These are phyloP conservation scores for Wickerhamiella allomyrinae DNA, from an alignment of 805 yeast species.

Conservation along the genomic window DNA sequence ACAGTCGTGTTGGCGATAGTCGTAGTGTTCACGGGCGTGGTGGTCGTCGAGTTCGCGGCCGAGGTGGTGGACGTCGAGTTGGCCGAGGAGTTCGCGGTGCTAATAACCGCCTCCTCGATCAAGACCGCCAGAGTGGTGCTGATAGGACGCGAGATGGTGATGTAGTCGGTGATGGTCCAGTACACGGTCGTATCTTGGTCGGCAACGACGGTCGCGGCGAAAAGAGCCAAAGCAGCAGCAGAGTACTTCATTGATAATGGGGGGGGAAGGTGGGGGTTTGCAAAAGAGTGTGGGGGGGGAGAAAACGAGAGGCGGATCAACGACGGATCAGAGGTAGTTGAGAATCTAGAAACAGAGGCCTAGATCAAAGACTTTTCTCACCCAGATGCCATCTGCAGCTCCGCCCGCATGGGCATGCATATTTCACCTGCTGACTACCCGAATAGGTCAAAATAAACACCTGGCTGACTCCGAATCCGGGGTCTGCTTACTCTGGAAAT, in stretches of 20 bases:
- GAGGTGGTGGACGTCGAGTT: neutral
- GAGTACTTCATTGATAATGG: conserved; percentile 1
- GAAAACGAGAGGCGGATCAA: too few relatives aligned
- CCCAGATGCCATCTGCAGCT: too few relatives aligned
- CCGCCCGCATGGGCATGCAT: too few relatives aligned
- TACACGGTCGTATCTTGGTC: conserved; percentile 2
- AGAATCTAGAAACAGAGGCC: too few relatives aligned
- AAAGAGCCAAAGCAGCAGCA: neutral
- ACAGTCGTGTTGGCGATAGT: neutral
- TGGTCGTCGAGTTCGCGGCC: neutral
- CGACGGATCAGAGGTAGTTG: too few relatives aligned
- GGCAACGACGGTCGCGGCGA: neutral
- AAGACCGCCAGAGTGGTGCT: neutral
- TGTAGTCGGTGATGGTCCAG: conserved; percentile 3
- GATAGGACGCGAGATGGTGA: neutral
- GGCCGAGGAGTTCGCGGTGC: neutral
- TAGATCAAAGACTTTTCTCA: too few relatives aligned
- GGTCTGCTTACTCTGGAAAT: too few relatives aligned
- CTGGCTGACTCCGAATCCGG: neutral
- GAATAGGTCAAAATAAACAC: neutral
- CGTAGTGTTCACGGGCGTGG: too few relatives aligned
- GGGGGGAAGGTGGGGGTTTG: too few relatives aligned
- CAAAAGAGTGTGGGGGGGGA: too few relatives aligned
- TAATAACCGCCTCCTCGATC: neutral
- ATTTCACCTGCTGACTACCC: too few relatives aligned